Evolutionary conservation across 2,329 filamentous ascomycete genomes (phyloP).

Genomic region (Blastomyces gilchristii): DNA sequence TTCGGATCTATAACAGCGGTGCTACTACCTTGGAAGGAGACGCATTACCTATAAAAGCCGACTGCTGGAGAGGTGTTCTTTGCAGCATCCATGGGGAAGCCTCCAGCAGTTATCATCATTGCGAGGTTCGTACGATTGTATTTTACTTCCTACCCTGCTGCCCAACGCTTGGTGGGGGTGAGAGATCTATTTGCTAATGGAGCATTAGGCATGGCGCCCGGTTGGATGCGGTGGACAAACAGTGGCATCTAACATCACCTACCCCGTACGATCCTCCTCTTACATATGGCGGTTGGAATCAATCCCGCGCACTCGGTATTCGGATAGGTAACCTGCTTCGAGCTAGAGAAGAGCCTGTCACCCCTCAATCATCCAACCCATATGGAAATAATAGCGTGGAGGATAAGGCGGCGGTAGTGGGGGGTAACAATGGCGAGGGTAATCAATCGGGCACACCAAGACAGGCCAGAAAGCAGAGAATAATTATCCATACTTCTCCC

Average conservation of each 20-base stretch:
- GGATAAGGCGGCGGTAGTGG: not conserved
- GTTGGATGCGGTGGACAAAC: conserved; percentile 85
- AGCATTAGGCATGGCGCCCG: conserved; percentile 72
- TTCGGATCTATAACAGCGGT: not conserved
- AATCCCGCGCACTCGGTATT: conserved; percentile 68
- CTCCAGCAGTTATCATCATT: conserved; percentile 35
- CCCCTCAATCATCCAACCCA: not conserved
- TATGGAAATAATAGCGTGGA: not conserved
- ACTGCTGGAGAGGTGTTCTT: not conserved
- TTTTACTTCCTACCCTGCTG: not conserved
- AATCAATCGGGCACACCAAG: conserved; percentile 19
- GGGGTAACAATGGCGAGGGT: conserved; percentile 31
- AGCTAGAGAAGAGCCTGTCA: conserved; percentile 31
- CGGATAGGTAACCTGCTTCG: conserved; percentile 67
- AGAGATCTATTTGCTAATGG: not conserved
- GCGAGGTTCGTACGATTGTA: conserved; percentile 27
- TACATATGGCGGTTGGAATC: conserved; percentile 88
- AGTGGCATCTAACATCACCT: conserved; percentile 87
- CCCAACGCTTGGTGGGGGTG: not conserved
- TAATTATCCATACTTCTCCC: conserved; percentile 87
- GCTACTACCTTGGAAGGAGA: not conserved
- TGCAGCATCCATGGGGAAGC: conserved; percentile 25
- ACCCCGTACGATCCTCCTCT: conserved; percentile 93
- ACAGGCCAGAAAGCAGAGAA: conserved; percentile 52
- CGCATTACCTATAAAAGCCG: not conserved